Percentiles rank a stretch among this genome's conserved stretches.
phyloP scores from a whole-genome alignment of 2,329 filamentous ascomycete genomes.

The Aspergillus neotritici region DNA sequence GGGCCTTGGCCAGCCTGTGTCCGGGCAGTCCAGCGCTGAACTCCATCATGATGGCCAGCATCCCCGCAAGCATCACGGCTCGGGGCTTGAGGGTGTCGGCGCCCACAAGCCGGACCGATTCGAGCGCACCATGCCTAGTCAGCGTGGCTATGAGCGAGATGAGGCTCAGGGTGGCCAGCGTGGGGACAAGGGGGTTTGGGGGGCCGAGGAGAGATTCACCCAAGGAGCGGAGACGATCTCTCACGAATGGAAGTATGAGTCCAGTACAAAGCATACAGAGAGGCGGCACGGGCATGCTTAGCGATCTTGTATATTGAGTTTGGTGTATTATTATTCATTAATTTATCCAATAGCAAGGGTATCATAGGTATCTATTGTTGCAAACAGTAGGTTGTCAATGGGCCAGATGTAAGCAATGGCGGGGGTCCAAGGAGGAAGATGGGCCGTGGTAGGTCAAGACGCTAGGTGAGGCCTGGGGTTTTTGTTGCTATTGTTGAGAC shows the following conservation, averaged over 20 bases:
- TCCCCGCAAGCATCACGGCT: conserved; percentile 37
- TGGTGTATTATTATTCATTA: neutral
- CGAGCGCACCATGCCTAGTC: conserved; percentile 20
- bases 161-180: conserved; percentile 16
- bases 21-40: conserved; percentile 47
- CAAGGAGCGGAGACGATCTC: conserved; percentile 26
- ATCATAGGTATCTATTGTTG: conserved; percentile 4
- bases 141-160: conserved; percentile 27
- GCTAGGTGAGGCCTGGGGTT: conserved; percentile 4
- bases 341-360: conserved; percentile 3
- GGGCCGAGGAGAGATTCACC: conserved; percentile 25
- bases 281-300: neutral
- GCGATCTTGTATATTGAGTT: neutral
- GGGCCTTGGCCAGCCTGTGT: conserved; percentile 49
- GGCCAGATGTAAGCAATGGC: too few species aligned
- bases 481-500: neutral
- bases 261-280: conserved; percentile 1
- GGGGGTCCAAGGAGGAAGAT: too few species aligned
- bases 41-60: conserved; percentile 43
- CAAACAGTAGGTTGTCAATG: too few species aligned
- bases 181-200: conserved; percentile 26
- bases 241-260: conserved; percentile 24
- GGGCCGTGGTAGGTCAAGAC: conserved; percentile 3
- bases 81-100: conserved; percentile 43
- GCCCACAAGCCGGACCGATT: conserved; percentile 19